phyloP scores from a whole-genome alignment of 1,284 basidiomycete species.

The Cryptococcus sp. region DNA sequence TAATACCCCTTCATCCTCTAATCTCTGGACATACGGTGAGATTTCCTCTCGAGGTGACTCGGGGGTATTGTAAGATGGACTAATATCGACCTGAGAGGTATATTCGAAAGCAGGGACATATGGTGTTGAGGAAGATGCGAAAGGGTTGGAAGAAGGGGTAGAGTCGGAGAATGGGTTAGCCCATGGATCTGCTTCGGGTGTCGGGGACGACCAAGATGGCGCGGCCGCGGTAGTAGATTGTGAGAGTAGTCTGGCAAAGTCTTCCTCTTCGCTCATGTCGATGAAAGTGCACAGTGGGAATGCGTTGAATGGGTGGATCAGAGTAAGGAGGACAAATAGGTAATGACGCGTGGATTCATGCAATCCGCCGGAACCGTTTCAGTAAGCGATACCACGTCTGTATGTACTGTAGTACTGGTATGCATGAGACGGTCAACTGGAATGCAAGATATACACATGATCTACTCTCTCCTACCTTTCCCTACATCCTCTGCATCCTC shows the following conservation, averaged over 20 bases:
- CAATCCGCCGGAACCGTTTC: no score
- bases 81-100: not conserved
- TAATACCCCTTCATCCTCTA: conserved; percentile 14
- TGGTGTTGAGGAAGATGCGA: conserved; percentile 8
- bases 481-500: conserved; percentile 46
- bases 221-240: conserved; percentile 26
- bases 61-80: conserved; percentile 2
- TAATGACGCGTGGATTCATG: not conserved
- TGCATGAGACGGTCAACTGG: no score
- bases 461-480: not conserved
- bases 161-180: conserved; percentile 44
- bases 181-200: conserved; percentile 35
- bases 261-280: conserved; percentile 42
- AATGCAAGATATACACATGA: no score
- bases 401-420: no score
- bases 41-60: not conserved
- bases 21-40: conserved; percentile 25
- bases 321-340: not conserved
- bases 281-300: not conserved
- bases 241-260: conserved; percentile 38
- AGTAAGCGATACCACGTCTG: no score
- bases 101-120: conserved; percentile 1
- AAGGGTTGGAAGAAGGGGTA: conserved; percentile 13
- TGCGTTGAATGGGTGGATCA: not conserved
- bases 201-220: conserved; percentile 22